These are phyloP conservation scores for Darksidea phi DNA, from an alignment of 495 filamentous ascomycete genomes.

Conservation along the genomic window DNA sequence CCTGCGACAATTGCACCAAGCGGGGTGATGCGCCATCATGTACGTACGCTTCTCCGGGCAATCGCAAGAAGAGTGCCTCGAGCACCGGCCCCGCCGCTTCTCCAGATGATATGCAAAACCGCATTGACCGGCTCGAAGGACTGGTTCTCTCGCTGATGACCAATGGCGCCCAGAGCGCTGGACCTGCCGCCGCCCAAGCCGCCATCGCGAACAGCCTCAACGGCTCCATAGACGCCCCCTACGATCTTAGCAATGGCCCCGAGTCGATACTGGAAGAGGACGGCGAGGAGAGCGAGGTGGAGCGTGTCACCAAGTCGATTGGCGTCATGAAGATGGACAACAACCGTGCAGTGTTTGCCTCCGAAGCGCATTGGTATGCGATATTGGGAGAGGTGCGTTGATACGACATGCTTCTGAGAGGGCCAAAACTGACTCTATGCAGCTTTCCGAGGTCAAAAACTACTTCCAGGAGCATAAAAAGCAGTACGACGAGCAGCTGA, in stretches of 20 bases:
- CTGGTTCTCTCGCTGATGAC: slow-evolving; percentile 96
- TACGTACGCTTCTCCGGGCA: slow-evolving; percentile 78
- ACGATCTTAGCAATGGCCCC: slow-evolving; percentile 57
- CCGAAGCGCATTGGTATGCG: slow-evolving; percentile 91
- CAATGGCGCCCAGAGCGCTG: slow-evolving; percentile 63
- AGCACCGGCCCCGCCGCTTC: slow-evolving; percentile 58
- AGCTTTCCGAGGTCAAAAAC: slow-evolving; percentile 91
- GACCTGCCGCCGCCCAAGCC: slow-evolving; percentile 61
- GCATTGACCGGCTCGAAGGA: slow-evolving; percentile 94
- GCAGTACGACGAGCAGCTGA: slow-evolving; percentile 49
- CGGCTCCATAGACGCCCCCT: slow-evolving; percentile 44
- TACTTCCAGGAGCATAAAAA: slow-evolving; percentile 56
- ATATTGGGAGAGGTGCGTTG: slow-evolving; percentile 74
- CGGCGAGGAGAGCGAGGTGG: slow-evolving; percentile 76
- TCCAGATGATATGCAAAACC: slow-evolving; percentile 97
- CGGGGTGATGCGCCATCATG: slow-evolving; percentile 80
- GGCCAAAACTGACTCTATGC: slow-evolving; percentile 5
- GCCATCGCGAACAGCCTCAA: slow-evolving; percentile 61
- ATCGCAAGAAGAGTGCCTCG: slow-evolving; percentile 72
- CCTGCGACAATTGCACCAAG: slow-evolving; percentile 95
- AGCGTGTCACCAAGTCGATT: slow-evolving; percentile 87
- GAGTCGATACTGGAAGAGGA: slow-evolving; percentile 57
- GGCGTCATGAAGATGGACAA: slow-evolving; percentile 89
- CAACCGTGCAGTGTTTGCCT: slow-evolving; percentile 83
- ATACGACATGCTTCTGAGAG: slow-evolving; percentile 31